phyloP scores from a whole-genome alignment of 2,329 filamentous ascomycete species.

The Aureobasidium leucospermi region DNA sequence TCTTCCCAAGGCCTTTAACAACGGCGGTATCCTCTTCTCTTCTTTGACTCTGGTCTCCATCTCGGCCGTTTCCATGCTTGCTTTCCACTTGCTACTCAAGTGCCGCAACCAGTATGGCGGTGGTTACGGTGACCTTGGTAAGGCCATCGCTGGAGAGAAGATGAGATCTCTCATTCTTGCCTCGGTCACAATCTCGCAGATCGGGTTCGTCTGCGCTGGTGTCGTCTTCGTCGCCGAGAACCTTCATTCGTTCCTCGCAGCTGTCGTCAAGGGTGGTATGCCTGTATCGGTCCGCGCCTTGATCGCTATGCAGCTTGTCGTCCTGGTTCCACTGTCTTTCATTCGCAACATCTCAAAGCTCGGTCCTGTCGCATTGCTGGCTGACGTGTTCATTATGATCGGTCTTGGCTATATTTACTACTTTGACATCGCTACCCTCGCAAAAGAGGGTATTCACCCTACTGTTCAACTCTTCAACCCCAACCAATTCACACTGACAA shows the following conservation, averaged over 20 bases:
- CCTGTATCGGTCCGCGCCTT: conserved; percentile 51
- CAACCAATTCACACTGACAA: conserved; percentile 59
- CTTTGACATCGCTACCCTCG: conserved; percentile 56
- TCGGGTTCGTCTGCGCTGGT: conserved; percentile 71
- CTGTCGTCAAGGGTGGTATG: conserved; percentile 43
- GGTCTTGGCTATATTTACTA: conserved; percentile 68
- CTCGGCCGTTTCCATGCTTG: conserved; percentile 59
- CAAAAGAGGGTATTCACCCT: conserved; percentile 48
- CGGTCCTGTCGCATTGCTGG: conserved; percentile 59
- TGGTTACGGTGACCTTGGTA: conserved; percentile 68
- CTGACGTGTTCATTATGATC: conserved; percentile 64
- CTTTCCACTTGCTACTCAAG: conserved; percentile 64
- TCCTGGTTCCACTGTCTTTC: conserved; percentile 59
- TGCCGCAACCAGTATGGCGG: conserved; percentile 59
- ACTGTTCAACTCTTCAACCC: conserved; percentile 65
- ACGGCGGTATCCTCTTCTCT: conserved; percentile 70
- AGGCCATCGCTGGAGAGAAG: conserved; percentile 54
- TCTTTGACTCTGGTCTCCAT: conserved; percentile 60
- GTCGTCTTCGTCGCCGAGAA: conserved; percentile 75
- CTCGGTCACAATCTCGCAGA: conserved; percentile 66
- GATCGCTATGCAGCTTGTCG: conserved; percentile 58
- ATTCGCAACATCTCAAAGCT: conserved; percentile 72
- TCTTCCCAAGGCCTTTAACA: conserved; percentile 69
- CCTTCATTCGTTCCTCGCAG: conserved; percentile 57
- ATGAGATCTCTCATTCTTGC: conserved; percentile 60